These are phyloP conservation scores for Colletotrichum sp. DNA, from an alignment of 2,329 filamentous ascomycete genomes.

Conservation along the genomic window DNA sequence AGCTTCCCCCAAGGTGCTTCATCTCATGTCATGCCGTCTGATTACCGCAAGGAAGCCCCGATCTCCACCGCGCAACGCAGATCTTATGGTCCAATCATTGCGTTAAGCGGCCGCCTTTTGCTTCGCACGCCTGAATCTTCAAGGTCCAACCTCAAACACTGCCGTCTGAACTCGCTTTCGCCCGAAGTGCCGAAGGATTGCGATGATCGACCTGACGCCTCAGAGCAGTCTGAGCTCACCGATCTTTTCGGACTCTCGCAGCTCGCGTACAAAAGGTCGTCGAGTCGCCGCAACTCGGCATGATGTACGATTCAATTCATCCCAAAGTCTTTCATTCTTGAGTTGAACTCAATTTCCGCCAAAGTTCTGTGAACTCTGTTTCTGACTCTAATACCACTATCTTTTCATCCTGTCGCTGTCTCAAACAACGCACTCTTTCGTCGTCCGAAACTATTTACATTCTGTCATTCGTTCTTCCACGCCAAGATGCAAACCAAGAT, in stretches of 20 bases:
- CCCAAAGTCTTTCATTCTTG: background rate
- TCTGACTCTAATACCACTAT: background rate
- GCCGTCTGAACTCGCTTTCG: constrained; percentile 2
- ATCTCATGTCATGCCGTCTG: constrained; percentile 13
- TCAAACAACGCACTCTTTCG: background rate
- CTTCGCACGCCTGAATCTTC: background rate
- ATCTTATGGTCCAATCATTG: constrained; percentile 8
- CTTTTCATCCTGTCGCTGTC: background rate
- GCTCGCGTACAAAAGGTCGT: background rate
- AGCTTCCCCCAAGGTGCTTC: background rate
- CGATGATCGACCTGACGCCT: background rate
- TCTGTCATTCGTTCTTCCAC: background rate
- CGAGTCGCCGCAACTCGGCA: background rate
- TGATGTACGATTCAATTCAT: background rate
- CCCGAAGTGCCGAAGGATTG: background rate
- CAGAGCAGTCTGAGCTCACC: background rate
- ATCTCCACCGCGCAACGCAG: background rate
- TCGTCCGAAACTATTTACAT: background rate
- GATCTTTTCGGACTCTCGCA: background rate
- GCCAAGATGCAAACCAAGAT: constrained; percentile 3
- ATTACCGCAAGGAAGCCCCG: background rate
- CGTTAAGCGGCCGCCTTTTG: background rate
- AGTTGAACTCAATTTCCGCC: background rate
- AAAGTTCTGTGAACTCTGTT: constrained; percentile 7
- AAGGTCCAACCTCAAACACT: constrained; percentile 9